Conservation (phyloP, 371 early-diverging fungal genomes). For the Mortierella sp. region DNA sequence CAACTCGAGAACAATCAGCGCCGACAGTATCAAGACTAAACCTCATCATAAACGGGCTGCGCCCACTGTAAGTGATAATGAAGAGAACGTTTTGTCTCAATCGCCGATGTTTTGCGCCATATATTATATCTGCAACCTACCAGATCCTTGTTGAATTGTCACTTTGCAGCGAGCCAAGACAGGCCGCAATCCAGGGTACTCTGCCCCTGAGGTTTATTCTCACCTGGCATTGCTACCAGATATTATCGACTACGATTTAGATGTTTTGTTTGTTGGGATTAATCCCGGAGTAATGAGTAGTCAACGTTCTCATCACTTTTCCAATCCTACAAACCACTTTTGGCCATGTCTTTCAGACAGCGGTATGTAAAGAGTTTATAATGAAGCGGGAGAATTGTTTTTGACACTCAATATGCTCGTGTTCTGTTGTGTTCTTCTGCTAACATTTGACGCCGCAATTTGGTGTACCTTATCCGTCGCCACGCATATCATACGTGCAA, state of each 20-base stretch:
- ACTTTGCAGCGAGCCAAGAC: conserved; percentile 10
- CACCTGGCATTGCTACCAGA: conserved; percentile 66
- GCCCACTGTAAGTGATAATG: conserved; percentile 5
- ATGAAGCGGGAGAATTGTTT: not conserved
- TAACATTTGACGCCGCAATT: not conserved
- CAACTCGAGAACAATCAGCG: conserved; percentile 26
- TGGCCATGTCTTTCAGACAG: conserved; percentile 81
- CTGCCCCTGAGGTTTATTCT: conserved; percentile 42
- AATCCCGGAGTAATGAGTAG: conserved; percentile 80
- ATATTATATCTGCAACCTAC: not conserved
- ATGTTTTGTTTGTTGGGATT: conserved; percentile 82
- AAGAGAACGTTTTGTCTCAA: not conserved
- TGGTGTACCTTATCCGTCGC: not conserved
- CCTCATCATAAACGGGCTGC: conserved; percentile 25
- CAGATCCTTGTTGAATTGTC: not conserved
- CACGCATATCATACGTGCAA: not conserved
- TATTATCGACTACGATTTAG: conserved; percentile 71
- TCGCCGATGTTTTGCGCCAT: not conserved
- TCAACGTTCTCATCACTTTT: conserved; percentile 76
- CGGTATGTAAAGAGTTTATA: conserved; percentile 37
- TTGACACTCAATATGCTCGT: not conserved
- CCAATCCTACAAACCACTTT: conserved; percentile 80
- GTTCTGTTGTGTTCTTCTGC: no score
- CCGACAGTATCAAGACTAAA: conserved; percentile 42
- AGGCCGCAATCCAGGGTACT: conserved; percentile 29